Conservation (phyloP, 805 yeast genomes). For the Tetrapisispora pingtungensis region DNA sequence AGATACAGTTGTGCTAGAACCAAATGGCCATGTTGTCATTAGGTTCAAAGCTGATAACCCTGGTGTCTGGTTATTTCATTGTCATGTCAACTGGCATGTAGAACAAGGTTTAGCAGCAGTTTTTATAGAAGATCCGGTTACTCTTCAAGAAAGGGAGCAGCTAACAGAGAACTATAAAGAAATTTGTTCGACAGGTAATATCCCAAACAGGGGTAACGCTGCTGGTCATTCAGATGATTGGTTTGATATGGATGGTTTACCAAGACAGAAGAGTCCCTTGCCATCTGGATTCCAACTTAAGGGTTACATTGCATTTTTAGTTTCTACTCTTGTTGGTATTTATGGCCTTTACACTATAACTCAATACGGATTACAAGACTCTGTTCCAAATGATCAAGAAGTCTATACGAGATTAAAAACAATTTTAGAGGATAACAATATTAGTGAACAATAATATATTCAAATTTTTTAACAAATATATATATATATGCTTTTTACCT, state of each 20-base stretch:
- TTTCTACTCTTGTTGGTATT: constrained; percentile 47
- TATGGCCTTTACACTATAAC: constrained; percentile 53
- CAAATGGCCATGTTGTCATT: constrained; percentile 75
- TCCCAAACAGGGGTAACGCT: constrained; percentile 54
- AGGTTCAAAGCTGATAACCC: constrained; percentile 92
- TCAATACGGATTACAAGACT: constrained; percentile 57
- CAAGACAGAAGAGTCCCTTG: constrained; percentile 47
- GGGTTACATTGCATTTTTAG: constrained; percentile 54
- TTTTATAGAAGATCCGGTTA: constrained; percentile 74
- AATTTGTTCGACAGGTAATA: constrained; percentile 38
- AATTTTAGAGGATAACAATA: constrained; percentile 24
- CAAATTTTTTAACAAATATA: not conserved
- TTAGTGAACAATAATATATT: constrained; percentile 1
- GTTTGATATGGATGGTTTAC: constrained; percentile 51
- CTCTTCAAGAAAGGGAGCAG: constrained; percentile 41
- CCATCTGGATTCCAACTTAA: constrained; percentile 63
- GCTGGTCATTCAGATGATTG: constrained; percentile 53
- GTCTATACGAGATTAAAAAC: constrained; percentile 31
- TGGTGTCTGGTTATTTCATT: constrained; percentile 98
- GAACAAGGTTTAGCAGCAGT: constrained; percentile 82
- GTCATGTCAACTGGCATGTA: constrained; percentile 98
- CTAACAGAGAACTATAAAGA: constrained; percentile 41
- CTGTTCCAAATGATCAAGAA: constrained; percentile 39
- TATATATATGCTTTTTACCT: not conserved
- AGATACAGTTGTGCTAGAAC: constrained; percentile 70